phyloP scores from a whole-genome alignment of 164 flowering plant species.

The Vitis labrusca region DNA sequence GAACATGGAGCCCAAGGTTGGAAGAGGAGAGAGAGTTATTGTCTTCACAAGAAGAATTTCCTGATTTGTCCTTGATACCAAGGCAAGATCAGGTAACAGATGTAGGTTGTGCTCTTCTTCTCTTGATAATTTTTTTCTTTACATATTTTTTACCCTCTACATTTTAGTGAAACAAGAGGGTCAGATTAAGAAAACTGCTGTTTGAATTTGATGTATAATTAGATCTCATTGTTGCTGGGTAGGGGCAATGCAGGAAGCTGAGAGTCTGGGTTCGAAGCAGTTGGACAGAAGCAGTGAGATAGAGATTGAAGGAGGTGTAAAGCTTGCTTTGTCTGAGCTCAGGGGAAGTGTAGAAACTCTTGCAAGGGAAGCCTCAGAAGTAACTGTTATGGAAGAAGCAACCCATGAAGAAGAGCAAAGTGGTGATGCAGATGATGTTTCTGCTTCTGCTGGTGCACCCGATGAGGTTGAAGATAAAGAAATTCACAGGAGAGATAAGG shows the following conservation, averaged over 20 bases:
- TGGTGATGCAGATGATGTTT: conserved; percentile 11
- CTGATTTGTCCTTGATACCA: conserved; percentile 15
- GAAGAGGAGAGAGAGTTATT: conserved; percentile 12
- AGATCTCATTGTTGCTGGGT: conserved; percentile 81
- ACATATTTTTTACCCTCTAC: not conserved
- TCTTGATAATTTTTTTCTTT: conserved; percentile 9
- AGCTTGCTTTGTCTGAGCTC: conserved; percentile 9
- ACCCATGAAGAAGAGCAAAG: conserved; percentile 8
- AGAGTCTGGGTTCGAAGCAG: conserved; percentile 41
- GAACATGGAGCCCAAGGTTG: not conserved
- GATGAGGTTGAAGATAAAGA: not conserved
- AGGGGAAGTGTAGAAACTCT: conserved; percentile 17
- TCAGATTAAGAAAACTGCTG: conserved; percentile 15
- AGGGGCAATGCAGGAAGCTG: conserved; percentile 98
- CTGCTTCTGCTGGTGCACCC: conserved; percentile 12
- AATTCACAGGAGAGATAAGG: conserved; percentile 5
- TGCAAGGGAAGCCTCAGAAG: conserved; percentile 10
- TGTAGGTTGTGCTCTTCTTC: conserved; percentile 49
- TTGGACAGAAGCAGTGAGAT: conserved; percentile 20
- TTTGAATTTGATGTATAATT: conserved; percentile 56
- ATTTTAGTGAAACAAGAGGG: conserved; percentile 1
- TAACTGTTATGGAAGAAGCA: conserved; percentile 9
- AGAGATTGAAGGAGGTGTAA: conserved; percentile 25
- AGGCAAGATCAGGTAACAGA: conserved; percentile 64
- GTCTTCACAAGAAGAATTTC: conserved; percentile 19